phyloP scores from a whole-genome alignment of 1,284 basidiomycete genomes.

The Coriolopsis trogii region DNA sequence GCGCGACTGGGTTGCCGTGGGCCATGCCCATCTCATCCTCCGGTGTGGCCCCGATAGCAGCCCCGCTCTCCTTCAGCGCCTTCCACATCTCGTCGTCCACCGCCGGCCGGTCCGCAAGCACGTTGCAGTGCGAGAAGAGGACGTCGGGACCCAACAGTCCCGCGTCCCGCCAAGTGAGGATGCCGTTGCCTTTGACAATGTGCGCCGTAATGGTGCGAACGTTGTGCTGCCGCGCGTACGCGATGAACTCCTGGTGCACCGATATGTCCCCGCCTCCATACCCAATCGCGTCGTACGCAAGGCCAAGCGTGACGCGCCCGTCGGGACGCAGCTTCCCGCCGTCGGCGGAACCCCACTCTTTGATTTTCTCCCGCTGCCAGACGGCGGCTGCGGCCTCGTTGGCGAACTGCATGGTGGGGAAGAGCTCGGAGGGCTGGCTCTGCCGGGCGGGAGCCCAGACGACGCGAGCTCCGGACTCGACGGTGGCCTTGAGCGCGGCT shows the following conservation, averaged over 20 bases:
- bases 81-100: constrained; percentile 36
- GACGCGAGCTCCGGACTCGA: constrained; percentile 35
- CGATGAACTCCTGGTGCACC: constrained; percentile 27
- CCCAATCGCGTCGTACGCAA: constrained; percentile 32
- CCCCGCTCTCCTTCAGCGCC: constrained; percentile 32
- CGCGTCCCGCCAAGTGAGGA: constrained; percentile 30
- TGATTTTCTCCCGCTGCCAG: constrained; percentile 36
- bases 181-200: constrained; percentile 32
- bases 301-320: constrained; percentile 37
- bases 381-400: constrained; percentile 28
- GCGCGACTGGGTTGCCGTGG: constrained; percentile 35
- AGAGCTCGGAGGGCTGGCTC: constrained; percentile 29
- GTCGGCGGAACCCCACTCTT: constrained; percentile 31
- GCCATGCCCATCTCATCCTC: constrained; percentile 40
- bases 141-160: constrained; percentile 35
- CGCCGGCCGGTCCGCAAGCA: constrained; percentile 29
- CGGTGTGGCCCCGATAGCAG: constrained; percentile 36
- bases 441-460: constrained; percentile 34
- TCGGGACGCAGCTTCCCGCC: constrained; percentile 32
- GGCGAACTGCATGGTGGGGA: constrained; percentile 30
- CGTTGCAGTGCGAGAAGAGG: constrained; percentile 39
- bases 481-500: constrained; percentile 31
- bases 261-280: constrained; percentile 21
- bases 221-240: constrained; percentile 28
- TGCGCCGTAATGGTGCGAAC: constrained; percentile 34